These are phyloP conservation scores for Calcarisporium arbuscula DNA, from an alignment of 2,329 filamentous ascomycete species.

Conservation along the genomic window DNA sequence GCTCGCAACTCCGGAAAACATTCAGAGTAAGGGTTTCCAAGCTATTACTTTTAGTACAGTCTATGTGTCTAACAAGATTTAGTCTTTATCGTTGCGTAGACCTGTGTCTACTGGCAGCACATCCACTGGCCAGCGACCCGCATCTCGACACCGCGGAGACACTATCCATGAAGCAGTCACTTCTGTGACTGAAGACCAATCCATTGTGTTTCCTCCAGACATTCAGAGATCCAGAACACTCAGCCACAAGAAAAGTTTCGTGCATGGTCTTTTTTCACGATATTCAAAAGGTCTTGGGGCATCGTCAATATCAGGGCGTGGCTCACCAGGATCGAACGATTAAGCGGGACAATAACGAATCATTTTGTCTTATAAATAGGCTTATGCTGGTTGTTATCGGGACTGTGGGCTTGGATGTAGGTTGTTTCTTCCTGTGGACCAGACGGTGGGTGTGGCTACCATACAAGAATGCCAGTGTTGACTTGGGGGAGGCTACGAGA, in stretches of 20 bases:
- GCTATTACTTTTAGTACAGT: neutral
- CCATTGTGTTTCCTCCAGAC: neutral
- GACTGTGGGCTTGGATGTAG: too few relatives aligned
- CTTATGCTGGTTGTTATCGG: too few relatives aligned
- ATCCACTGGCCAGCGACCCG: conserved; percentile 1
- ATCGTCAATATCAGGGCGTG: conserved; percentile 1
- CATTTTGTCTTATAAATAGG: too few relatives aligned
- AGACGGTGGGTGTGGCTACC: too few relatives aligned
- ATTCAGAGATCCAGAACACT: neutral
- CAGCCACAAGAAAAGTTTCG: conserved; percentile 11
- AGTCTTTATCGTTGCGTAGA: conserved; percentile 7
- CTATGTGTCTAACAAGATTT: neutral
- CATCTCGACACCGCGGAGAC: neutral
- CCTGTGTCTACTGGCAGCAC: neutral
- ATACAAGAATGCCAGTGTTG: too few relatives aligned
- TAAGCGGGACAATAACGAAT: too few relatives aligned
- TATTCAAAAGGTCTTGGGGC: too few relatives aligned
- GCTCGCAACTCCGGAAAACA: conserved; percentile 1
- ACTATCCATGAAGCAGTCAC: neutral
- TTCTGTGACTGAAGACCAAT: neutral
- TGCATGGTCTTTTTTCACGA: conserved; percentile 11
- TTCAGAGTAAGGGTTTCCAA: conserved; percentile 9
- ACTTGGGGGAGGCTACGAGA: too few relatives aligned
- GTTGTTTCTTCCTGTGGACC: too few relatives aligned
- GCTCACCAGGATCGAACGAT: neutral